These are phyloP conservation scores for Suhomyces bribrorum DNA, from an alignment of 1,139 yeast species.

Conservation along the genomic window DNA sequence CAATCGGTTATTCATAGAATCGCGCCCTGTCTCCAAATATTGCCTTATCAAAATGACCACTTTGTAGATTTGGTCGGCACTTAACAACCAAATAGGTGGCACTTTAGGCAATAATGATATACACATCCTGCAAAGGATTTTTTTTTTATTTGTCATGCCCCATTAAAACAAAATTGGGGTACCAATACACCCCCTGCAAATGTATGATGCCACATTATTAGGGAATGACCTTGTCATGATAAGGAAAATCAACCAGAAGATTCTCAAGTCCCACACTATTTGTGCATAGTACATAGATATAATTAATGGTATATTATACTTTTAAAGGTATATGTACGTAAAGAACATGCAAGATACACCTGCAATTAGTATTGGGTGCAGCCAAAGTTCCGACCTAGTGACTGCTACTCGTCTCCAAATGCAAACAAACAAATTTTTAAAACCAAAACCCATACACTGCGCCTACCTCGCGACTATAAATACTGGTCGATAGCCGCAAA, in stretches of 20 bases:
- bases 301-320: too few species aligned
- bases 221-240: background rate
- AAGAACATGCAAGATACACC: too few species aligned
- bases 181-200: background rate
- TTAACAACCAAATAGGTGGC: background rate
- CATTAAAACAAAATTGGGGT: background rate
- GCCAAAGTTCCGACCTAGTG: background rate
- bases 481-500: constrained; percentile 9
- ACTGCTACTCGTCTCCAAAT: constrained; percentile 2
- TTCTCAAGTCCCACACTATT: background rate
- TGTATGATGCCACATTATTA: background rate
- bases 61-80: background rate
- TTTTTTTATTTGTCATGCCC: background rate
- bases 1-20: too few species aligned
- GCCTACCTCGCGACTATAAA: constrained; percentile 9
- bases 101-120: background rate
- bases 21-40: too few species aligned
- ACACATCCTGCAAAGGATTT: background rate
- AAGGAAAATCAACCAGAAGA: background rate
- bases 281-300: too few species aligned
- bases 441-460: constrained; percentile 9
- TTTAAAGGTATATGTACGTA: too few species aligned
- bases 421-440: constrained; percentile 8
- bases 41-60: too few species aligned
- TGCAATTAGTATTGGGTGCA: too few species aligned